Conservation (phyloP, 2,329 filamentous ascomycete species). For the Fusarium protoensiforme region DNA sequence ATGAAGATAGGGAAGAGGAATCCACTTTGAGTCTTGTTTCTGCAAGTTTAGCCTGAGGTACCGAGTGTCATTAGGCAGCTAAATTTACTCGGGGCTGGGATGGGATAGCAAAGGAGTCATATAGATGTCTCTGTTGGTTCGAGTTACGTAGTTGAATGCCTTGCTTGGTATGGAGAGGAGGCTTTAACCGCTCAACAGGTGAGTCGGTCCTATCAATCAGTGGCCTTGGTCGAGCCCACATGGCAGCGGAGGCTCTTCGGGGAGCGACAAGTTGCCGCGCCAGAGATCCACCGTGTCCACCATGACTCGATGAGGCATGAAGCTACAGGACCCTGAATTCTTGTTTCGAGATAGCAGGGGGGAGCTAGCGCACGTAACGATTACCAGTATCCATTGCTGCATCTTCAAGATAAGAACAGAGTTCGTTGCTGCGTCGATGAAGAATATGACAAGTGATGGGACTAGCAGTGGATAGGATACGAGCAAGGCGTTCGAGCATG, state of each 20-base stretch:
- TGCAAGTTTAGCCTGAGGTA: slow-evolving; percentile 13
- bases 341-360: slow-evolving; percentile 24
- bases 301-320: background rate
- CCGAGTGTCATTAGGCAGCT: slow-evolving; percentile 12
- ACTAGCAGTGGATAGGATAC: background rate
- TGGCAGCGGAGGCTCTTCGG: slow-evolving; percentile 44
- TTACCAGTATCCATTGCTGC: slow-evolving; percentile 37
- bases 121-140: slow-evolving; percentile 8
- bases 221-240: slow-evolving; percentile 36
- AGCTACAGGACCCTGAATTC: slow-evolving; percentile 38
- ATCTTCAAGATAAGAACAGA: slow-evolving; percentile 10
- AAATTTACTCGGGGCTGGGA: slow-evolving; percentile 22
- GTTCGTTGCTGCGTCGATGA: background rate
- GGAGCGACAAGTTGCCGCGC: slow-evolving; percentile 27
- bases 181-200: slow-evolving; percentile 18
- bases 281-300: slow-evolving; percentile 22
- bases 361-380: slow-evolving; percentile 36
- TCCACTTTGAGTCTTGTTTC: slow-evolving; percentile 22
- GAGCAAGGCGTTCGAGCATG: background rate
- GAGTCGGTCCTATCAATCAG: slow-evolving; percentile 37
- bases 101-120: slow-evolving; percentile 32
- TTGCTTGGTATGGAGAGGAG: slow-evolving; percentile 3
- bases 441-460: slow-evolving; percentile 1
- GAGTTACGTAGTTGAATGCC: slow-evolving; percentile 10
- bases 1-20: slow-evolving; percentile 15